Evolutionary conservation across 345 rosid genomes (phyloP).

Genomic region (Chamaenerion angustifolium): DNA sequence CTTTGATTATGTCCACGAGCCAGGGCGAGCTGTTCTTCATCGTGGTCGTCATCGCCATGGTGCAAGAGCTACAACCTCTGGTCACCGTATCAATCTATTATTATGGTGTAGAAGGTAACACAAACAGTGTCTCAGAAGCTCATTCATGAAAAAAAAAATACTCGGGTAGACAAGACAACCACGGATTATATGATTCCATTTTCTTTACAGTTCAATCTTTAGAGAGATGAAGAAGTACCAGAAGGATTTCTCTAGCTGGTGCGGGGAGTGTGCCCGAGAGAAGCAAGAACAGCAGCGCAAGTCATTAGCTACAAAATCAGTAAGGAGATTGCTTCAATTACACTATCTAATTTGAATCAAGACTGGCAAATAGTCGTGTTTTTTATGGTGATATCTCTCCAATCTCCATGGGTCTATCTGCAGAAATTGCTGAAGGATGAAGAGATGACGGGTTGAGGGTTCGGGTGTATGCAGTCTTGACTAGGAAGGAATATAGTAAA

Average conservation of each 20-base stretch:
- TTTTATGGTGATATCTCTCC: too few species aligned
- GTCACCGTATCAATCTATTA: conserved; percentile 66
- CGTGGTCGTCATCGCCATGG: conserved; percentile 96
- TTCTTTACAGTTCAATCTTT: conserved; percentile 49
- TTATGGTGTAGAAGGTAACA: conserved; percentile 91
- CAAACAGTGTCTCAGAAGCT: background rate
- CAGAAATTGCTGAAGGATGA: too few species aligned
- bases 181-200: background rate
- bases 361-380: too few species aligned
- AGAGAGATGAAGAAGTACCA: conserved; percentile 82
- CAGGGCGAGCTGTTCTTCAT: conserved; percentile 82
- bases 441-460: too few species aligned
- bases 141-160: too few species aligned
- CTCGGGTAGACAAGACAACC: too few species aligned
- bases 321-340: conserved; percentile 9
- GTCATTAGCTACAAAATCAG: conserved; percentile 51
- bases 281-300: conserved; percentile 51
- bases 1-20: conserved; percentile 62
- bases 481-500: too few species aligned
- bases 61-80: conserved; percentile 80
- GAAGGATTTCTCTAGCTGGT: conserved; percentile 75
- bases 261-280: conserved; percentile 73
- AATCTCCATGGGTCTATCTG: too few species aligned
- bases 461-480: too few species aligned
- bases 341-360: too few species aligned